Conservation (phyloP, 2,329 filamentous ascomycete species). For the Aspergillus ruber region DNA sequence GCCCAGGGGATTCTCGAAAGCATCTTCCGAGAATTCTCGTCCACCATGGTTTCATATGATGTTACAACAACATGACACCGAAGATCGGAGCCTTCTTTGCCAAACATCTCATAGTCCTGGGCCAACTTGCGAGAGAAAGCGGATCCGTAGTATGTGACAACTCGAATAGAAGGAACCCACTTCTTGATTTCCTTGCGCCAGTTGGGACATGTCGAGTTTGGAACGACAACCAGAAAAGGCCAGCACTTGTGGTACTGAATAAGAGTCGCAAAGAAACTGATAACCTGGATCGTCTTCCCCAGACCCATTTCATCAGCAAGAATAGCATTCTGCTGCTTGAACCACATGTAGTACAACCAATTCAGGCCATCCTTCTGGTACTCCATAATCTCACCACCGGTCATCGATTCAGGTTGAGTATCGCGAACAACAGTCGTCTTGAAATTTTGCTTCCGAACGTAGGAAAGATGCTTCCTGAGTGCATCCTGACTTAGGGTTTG, state of each 20-base stretch:
- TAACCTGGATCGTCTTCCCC: conserved; percentile 92
- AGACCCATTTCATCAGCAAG: conserved; percentile 97
- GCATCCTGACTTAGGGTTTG: conserved; percentile 47
- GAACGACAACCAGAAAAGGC: conserved; percentile 88
- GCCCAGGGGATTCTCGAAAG: conserved; percentile 74
- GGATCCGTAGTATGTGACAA: conserved; percentile 88
- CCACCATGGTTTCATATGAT: conserved; percentile 83
- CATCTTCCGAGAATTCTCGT: conserved; percentile 58
- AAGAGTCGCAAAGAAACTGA: conserved; percentile 71
- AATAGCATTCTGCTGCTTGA: conserved; percentile 74
- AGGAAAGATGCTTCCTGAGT: conserved; percentile 62
- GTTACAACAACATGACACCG: conserved; percentile 89
- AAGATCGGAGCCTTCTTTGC: conserved; percentile 55
- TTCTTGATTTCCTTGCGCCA: conserved; percentile 95
- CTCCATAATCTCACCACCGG: conserved; percentile 77
- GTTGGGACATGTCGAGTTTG: conserved; percentile 93
- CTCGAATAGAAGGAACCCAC: conserved; percentile 78
- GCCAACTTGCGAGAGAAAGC: conserved; percentile 67
- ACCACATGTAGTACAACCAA: conserved; percentile 90
- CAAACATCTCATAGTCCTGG: conserved; percentile 79
- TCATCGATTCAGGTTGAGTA: conserved; percentile 66
- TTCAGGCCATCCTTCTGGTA: conserved; percentile 93
- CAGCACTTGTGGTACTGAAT: conserved; percentile 67
- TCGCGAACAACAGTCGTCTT: conserved; percentile 58
- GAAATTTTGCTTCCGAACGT: conserved; percentile 63